Conservation (phyloP, 257 asterid species). For the Jaltomata sinuosa region DNA sequence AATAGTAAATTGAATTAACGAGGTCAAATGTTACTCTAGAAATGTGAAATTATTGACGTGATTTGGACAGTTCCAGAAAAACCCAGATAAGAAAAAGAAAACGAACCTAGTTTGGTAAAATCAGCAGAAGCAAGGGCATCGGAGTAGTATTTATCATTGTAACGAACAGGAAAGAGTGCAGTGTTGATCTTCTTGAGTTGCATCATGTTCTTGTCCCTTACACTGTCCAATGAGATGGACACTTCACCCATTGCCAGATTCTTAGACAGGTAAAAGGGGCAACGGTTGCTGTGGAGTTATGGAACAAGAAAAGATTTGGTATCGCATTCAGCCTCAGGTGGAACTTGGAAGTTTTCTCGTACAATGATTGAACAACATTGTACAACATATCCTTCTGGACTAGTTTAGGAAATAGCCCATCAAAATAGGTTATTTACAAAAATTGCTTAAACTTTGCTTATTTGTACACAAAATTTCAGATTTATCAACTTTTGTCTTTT, state of each 20-base stretch:
- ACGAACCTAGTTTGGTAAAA: slow-evolving; percentile 76
- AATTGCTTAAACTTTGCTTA: no score
- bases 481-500: no score
- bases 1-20: no score
- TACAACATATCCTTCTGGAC: background rate
- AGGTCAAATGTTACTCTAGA: no score
- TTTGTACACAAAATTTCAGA: no score
- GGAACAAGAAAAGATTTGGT: background rate
- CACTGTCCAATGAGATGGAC: slow-evolving; percentile 62
- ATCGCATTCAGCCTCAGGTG: background rate
- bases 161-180: slow-evolving; percentile 82
- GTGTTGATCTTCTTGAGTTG: slow-evolving; percentile 86
- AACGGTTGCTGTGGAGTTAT: background rate
- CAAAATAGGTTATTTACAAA: no score
- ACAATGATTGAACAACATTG: background rate
- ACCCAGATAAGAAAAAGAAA: background rate
- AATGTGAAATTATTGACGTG: background rate
- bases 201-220: slow-evolving; percentile 94
- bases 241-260: slow-evolving; percentile 19
- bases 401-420: background rate
- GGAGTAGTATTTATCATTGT: slow-evolving; percentile 80
- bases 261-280: background rate
- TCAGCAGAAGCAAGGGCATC: slow-evolving; percentile 87
- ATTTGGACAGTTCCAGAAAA: background rate
- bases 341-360: no score